These are phyloP conservation scores for Protomyces gravidus DNA, from an alignment of 1,139 yeast genomes.

Conservation along the genomic window DNA sequence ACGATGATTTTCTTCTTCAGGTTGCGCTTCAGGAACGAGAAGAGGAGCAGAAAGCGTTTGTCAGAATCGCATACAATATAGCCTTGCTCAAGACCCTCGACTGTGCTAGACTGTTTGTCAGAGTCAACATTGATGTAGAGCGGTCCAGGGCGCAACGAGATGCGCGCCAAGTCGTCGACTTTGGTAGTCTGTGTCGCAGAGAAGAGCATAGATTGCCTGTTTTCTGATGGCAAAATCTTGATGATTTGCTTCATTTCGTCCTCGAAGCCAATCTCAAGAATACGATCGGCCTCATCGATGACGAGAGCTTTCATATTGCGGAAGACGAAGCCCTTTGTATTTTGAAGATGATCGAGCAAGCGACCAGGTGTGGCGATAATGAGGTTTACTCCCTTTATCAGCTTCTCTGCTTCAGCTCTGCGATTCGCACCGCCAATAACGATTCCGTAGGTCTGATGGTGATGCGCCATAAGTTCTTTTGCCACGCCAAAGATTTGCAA, in stretches of 20 bases:
- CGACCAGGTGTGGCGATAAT: constrained; percentile 97
- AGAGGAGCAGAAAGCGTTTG: constrained; percentile 79
- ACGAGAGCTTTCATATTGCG: constrained; percentile 89
- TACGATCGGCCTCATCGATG: constrained; percentile 88
- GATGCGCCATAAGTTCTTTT: constrained; percentile 83
- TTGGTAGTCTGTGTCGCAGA: constrained; percentile 98
- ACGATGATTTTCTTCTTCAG: constrained; percentile 83
- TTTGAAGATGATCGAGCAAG: constrained; percentile 89
- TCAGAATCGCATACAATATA: constrained; percentile 97
- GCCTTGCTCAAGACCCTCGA: constrained; percentile 96
- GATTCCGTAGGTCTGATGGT: constrained; percentile 89
- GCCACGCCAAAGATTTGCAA: constrained; percentile 96
- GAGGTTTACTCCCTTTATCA: constrained; percentile 86
- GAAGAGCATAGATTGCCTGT: constrained; percentile 93
- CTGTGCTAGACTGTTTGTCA: constrained; percentile 66
- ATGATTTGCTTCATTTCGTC: constrained; percentile 97
- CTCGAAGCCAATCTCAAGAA: constrained; percentile 94
- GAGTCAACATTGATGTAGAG: constrained; percentile 89
- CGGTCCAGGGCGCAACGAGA: constrained; percentile 91
- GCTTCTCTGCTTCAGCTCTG: constrained; percentile 92
- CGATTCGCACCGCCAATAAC: constrained; percentile 98
- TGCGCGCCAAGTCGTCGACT: constrained; percentile 96
- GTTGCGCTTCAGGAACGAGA: constrained; percentile 89
- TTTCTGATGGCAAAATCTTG: constrained; percentile 85
- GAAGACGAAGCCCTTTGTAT: constrained; percentile 88